A percentile compares a stretch with the other conserved stretches of the same genome.
Conservation (phyloP, 441 rosid genomes). For the Bocquillonia castaneifolia region DNA sequence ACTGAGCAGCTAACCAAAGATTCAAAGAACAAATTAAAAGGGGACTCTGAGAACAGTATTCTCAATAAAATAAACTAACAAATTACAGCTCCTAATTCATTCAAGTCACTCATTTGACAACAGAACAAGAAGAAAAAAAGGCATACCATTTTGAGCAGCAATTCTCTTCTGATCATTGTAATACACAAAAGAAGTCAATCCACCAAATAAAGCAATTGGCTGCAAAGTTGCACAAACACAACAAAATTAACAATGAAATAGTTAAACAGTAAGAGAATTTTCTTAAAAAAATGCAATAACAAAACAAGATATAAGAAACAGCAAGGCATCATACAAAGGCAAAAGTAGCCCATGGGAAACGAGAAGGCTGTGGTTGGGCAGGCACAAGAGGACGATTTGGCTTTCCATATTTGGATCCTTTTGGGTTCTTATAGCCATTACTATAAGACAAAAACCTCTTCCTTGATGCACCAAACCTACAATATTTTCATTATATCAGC, state of each 20-base stretch:
- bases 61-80: background rate
- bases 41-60: background rate
- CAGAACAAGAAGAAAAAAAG: background rate
- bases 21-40: background rate
- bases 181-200: slow-evolving; percentile 47
- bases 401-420: slow-evolving; percentile 30
- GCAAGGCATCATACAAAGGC: slow-evolving; percentile 44
- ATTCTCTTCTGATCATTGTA: slow-evolving; percentile 80
- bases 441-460: slow-evolving; percentile 42
- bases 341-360: slow-evolving; percentile 32
- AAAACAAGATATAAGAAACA: too few species aligned
- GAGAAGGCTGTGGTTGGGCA: slow-evolving; percentile 36
- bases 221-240: slow-evolving; percentile 24
- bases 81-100: background rate
- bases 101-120: background rate
- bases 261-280: background rate
- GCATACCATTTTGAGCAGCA: slow-evolving; percentile 51
- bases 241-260: background rate
- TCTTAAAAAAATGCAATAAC: background rate
- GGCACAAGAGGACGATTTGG: slow-evolving; percentile 23
- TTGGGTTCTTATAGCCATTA: slow-evolving; percentile 44
- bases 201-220: slow-evolving; percentile 56
- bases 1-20: background rate
- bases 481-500: slow-evolving; percentile 8
- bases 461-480: slow-evolving; percentile 48